Evolutionary conservation across 2,329 filamentous ascomycete species (phyloP).

Genomic region (Penicillium glabrum): DNA sequence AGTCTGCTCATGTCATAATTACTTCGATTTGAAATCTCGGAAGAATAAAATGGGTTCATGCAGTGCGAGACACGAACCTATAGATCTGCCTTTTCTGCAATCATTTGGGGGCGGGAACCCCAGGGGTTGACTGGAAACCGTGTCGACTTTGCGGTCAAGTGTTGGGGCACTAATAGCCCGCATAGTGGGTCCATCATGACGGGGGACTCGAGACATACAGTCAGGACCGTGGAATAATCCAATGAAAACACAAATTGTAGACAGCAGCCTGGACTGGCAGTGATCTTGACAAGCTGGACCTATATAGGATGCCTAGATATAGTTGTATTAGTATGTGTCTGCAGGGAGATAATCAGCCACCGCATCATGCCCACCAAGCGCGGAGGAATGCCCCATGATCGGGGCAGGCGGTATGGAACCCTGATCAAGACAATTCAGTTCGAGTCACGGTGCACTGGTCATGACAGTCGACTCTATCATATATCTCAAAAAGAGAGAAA

Average conservation of each 20-base stretch:
- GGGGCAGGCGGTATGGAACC: slow-evolving; percentile 17
- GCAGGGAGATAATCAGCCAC: neutral
- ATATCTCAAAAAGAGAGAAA: neutral
- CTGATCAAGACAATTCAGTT: slow-evolving; percentile 10
- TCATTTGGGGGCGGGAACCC: neutral
- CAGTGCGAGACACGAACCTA: neutral
- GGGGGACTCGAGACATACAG: neutral
- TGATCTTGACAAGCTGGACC: neutral
- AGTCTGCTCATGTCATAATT: too few species aligned
- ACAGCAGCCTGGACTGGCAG: neutral
- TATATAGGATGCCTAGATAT: neutral
- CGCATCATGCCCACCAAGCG: neutral
- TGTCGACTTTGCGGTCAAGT: slow-evolving; percentile 25
- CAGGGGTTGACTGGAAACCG: neutral
- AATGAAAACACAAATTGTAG: neutral
- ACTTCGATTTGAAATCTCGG: too few species aligned
- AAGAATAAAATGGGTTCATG: neutral
- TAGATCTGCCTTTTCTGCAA: neutral
- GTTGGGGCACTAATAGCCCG: slow-evolving; percentile 13
- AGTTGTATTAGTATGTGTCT: neutral
- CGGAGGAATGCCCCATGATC: slow-evolving; percentile 20
- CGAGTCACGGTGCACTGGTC: neutral
- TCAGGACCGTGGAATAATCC: neutral
- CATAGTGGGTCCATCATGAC: slow-evolving; percentile 19
- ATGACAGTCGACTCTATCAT: neutral